phyloP scores from a whole-genome alignment of 495 filamentous ascomycete species.

The Daldinia decipiens region DNA sequence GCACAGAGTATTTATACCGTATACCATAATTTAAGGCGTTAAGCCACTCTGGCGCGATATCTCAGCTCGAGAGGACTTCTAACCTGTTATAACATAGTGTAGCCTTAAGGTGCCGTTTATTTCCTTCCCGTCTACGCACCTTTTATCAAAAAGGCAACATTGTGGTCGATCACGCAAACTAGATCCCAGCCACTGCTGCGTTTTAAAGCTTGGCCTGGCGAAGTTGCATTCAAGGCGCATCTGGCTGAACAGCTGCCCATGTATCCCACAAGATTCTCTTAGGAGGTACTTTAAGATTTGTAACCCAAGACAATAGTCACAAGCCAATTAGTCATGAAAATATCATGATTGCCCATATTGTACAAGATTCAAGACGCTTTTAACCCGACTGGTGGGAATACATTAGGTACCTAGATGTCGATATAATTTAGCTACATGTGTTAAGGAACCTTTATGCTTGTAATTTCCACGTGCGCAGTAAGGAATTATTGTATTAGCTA shows the following conservation, averaged over 20 bases:
- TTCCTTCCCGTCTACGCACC: background rate
- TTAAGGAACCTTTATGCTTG: background rate
- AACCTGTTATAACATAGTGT: slow-evolving; percentile 14
- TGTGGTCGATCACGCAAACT: slow-evolving; percentile 12
- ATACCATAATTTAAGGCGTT: background rate
- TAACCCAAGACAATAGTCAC: background rate
- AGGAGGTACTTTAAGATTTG: background rate
- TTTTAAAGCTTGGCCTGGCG: background rate
- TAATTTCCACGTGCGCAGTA: background rate
- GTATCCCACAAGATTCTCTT: background rate
- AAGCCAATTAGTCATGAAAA: background rate
- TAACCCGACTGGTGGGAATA: no score
- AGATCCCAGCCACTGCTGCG: slow-evolving; percentile 1
- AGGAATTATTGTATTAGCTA: background rate
- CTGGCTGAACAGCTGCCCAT: background rate
- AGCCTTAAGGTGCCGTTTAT: slow-evolving; percentile 12
- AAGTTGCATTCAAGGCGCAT: slow-evolving; percentile 3
- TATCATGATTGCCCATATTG: background rate
- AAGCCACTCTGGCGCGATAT: slow-evolving; percentile 16
- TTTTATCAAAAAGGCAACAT: background rate
- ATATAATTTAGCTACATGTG: background rate
- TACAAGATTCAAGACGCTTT: background rate
- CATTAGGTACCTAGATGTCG: background rate
- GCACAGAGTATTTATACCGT: background rate
- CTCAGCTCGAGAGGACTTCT: slow-evolving; percentile 33